These are phyloP conservation scores for Amylocarpus encephaloides DNA, from an alignment of 2,329 filamentous ascomycete genomes.

Conservation along the genomic window DNA sequence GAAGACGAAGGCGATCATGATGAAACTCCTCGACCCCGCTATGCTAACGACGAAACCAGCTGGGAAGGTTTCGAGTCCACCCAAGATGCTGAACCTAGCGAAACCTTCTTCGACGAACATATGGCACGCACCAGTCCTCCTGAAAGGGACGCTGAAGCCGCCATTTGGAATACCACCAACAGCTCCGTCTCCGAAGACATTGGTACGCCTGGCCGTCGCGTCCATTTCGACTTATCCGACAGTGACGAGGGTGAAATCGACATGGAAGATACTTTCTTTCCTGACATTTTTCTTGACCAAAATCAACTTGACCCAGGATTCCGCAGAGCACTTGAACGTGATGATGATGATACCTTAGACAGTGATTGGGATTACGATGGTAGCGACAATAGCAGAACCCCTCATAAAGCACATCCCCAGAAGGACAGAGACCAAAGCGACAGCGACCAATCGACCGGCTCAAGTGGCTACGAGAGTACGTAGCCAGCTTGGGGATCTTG, in stretches of 20 bases:
- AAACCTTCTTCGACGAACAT: constrained; percentile 33
- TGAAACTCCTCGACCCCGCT: constrained; percentile 26
- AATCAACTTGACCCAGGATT: constrained; percentile 66
- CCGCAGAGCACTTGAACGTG: constrained; percentile 66
- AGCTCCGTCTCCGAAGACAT: constrained; percentile 10
- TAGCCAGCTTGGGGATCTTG: constrained; percentile 12
- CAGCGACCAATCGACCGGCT: constrained; percentile 32
- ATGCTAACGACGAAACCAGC: constrained; percentile 39
- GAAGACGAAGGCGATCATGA: constrained; percentile 37
- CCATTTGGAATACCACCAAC: constrained; percentile 11
- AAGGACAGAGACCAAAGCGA: constrained; percentile 23
- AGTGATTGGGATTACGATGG: constrained; percentile 10
- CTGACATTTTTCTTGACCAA: constrained; percentile 73
- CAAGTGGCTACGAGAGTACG: constrained; percentile 55
- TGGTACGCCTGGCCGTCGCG: constrained; percentile 39
- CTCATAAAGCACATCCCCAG: constrained; percentile 36
- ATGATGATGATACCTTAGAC: constrained; percentile 47
- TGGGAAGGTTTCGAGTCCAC: constrained; percentile 50
- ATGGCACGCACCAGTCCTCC: constrained; percentile 14
- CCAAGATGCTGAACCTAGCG: constrained; percentile 4
- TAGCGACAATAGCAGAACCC: constrained; percentile 31
- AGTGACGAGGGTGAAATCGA: constrained; percentile 57
- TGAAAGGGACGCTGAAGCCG: constrained; percentile 13
- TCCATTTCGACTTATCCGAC: constrained; percentile 69
- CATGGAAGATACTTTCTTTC: constrained; percentile 62